Percentiles rank a stretch among this genome's conserved stretches.
These are phyloP conservation scores for Tagetes patula DNA, from an alignment of 129 eudicot genomes.

Conservation along the genomic window DNA sequence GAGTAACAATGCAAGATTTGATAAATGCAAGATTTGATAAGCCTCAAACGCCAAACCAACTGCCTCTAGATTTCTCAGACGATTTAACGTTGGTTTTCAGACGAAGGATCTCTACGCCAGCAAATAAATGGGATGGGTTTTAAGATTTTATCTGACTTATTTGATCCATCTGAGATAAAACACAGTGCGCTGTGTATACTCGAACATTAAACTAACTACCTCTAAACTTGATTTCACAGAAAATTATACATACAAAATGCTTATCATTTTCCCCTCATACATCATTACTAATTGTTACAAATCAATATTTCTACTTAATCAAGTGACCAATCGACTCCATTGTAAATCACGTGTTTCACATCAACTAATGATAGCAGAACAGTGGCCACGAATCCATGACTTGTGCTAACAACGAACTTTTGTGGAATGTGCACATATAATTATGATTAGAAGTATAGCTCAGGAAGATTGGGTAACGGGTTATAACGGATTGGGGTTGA, in stretches of 20 bases:
- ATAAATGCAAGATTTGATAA: background rate
- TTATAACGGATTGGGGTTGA: background rate
- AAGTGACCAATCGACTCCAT: background rate
- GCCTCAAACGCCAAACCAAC: background rate
- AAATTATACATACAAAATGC: too few relatives aligned
- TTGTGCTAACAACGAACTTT: background rate
- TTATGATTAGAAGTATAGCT: background rate
- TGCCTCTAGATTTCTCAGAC: background rate
- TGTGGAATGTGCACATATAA: background rate
- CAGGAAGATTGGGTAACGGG: background rate
- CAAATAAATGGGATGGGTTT: too few relatives aligned
- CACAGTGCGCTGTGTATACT: too few relatives aligned
- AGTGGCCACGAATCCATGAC: background rate
- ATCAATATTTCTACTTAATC: background rate
- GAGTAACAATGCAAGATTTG: background rate
- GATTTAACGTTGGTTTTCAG: background rate
- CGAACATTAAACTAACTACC: too few relatives aligned
- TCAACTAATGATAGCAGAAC: background rate
- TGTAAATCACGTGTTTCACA: background rate
- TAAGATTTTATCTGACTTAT: too few relatives aligned
- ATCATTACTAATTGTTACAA: too few relatives aligned
- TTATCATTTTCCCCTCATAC: too few relatives aligned
- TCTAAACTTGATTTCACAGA: too few relatives aligned
- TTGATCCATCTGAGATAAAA: too few relatives aligned
- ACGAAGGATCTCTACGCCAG: background rate